These are phyloP conservation scores for Stipa capillata DNA, from an alignment of 176 grass and related monocot genomes.

Conservation along the genomic window DNA sequence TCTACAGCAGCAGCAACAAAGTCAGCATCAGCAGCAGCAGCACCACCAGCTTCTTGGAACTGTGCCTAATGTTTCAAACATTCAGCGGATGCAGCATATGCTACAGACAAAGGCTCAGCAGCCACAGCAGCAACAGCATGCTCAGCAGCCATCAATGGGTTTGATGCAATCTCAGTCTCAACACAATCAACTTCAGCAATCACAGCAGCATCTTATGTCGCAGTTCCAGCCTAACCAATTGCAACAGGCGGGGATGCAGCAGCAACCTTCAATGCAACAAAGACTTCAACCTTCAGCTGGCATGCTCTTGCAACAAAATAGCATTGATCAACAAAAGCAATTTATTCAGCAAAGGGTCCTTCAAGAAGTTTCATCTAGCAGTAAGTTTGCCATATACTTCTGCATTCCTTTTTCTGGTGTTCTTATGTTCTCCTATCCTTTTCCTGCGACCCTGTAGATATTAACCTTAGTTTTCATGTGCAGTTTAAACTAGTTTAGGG, in stretches of 20 bases:
- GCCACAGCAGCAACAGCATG: constrained; percentile 54
- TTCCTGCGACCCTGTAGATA: background rate
- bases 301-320: constrained; percentile 41
- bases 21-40: constrained; percentile 42
- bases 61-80: constrained; percentile 42
- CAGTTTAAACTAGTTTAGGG: background rate
- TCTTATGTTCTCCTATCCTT: background rate
- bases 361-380: constrained; percentile 71
- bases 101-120: constrained; percentile 53
- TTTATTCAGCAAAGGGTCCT: constrained; percentile 59
- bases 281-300: constrained; percentile 58
- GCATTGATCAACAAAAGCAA: constrained; percentile 58
- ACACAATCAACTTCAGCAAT: constrained; percentile 57
- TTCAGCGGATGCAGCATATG: constrained; percentile 51
- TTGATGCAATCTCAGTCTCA: constrained; percentile 60
- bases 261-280: constrained; percentile 46
- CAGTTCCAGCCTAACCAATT: constrained; percentile 51
- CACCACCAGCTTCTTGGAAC: constrained; percentile 67
- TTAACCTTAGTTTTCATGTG: background rate
- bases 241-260: constrained; percentile 54
- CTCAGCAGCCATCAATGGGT: constrained; percentile 50
- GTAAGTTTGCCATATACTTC: constrained; percentile 37
- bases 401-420: background rate
- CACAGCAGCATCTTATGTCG: constrained; percentile 68
- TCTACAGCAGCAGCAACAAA: constrained; percentile 51